Conservation (phyloP, 768 basidiomycete genomes). For the Boletus rubescentipes region DNA sequence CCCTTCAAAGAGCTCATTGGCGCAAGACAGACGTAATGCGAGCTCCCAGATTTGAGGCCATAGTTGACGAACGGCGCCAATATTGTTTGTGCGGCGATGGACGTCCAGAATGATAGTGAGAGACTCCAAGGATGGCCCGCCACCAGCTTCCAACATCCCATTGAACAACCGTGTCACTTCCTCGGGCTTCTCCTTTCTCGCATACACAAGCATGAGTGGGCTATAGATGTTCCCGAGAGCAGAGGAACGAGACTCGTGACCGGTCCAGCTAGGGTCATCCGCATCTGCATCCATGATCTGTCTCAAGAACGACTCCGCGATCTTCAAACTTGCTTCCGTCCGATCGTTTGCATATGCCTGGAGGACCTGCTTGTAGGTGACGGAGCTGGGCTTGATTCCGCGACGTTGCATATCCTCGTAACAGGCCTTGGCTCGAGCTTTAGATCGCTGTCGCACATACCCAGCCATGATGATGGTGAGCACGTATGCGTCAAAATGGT, state of each 20-base stretch:
- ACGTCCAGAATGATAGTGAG: slow-evolving; percentile 69
- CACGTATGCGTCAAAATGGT: slow-evolving; percentile 54
- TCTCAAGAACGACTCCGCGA: slow-evolving; percentile 67
- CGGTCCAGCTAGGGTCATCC: slow-evolving; percentile 39
- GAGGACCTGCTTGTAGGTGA: slow-evolving; percentile 70
- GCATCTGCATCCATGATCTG: slow-evolving; percentile 42
- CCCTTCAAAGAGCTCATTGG: slow-evolving; percentile 34
- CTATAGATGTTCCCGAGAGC: slow-evolving; percentile 56
- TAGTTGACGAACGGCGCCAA: slow-evolving; percentile 52
- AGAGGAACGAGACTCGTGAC: slow-evolving; percentile 38
- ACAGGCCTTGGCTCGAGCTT: slow-evolving; percentile 54
- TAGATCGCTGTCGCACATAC: slow-evolving; percentile 57
- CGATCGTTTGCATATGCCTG: slow-evolving; percentile 54
- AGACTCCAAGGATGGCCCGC: slow-evolving; percentile 54
- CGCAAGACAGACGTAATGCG: slow-evolving; percentile 44
- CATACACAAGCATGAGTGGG: slow-evolving; percentile 59
- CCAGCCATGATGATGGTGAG: slow-evolving; percentile 77
- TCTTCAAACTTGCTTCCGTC: slow-evolving; percentile 47
- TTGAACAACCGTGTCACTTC: slow-evolving; percentile 60
- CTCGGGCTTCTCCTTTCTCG: slow-evolving; percentile 40
- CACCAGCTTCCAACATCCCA: slow-evolving; percentile 53
- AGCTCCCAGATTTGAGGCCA: slow-evolving; percentile 70
- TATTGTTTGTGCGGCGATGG: slow-evolving; percentile 59
- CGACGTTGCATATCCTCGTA: slow-evolving; percentile 70
- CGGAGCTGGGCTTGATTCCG: slow-evolving; percentile 63